Conservation (phyloP, 2,329 filamentous ascomycete genomes). For the Microsporum canis region DNA sequence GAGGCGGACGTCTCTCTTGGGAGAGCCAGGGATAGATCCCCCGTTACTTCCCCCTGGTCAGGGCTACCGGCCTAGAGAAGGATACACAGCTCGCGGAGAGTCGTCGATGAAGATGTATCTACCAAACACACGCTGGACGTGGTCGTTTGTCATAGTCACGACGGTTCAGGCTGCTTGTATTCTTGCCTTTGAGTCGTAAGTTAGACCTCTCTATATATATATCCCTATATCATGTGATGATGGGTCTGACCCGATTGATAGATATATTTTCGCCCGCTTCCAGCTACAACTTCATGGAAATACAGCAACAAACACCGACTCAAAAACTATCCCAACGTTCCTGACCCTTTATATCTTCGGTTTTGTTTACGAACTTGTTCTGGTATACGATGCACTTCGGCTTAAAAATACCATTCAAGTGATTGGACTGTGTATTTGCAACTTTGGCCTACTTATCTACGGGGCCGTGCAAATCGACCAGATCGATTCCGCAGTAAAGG, state of each 20-base stretch:
- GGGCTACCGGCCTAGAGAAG: constrained; percentile 43
- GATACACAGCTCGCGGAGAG: constrained; percentile 32
- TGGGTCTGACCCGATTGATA: constrained; percentile 28
- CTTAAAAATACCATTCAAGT: constrained; percentile 98
- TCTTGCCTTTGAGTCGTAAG: constrained; percentile 77
- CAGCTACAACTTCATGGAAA: constrained; percentile 45
- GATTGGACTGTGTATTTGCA: constrained; percentile 88
- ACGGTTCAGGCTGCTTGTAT: constrained; percentile 67
- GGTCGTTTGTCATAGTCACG: constrained; percentile 66
- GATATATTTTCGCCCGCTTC: constrained; percentile 84
- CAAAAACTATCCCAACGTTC: constrained; percentile 77
- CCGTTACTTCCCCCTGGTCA: constrained; percentile 38
- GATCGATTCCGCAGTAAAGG: constrained; percentile 60
- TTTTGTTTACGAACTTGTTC: constrained; percentile 78
- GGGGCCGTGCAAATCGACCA: constrained; percentile 88
- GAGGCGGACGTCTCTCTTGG: constrained; percentile 48
- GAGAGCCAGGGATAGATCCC: constrained; percentile 43
- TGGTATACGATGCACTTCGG: constrained; percentile 87
- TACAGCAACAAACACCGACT: constrained; percentile 32
- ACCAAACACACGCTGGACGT: constrained; percentile 78
- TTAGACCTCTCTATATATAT: constrained; percentile 15
- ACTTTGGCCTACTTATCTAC: constrained; percentile 83
- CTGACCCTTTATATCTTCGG: constrained; percentile 94
- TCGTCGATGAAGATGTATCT: constrained; percentile 52
- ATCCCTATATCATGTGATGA: not conserved